A percentile compares a stretch with the other conserved stretches of the same genome.
Evolutionary conservation across 331 rosid genomes (phyloP).

Genomic region (Quercus lobata): DNA sequence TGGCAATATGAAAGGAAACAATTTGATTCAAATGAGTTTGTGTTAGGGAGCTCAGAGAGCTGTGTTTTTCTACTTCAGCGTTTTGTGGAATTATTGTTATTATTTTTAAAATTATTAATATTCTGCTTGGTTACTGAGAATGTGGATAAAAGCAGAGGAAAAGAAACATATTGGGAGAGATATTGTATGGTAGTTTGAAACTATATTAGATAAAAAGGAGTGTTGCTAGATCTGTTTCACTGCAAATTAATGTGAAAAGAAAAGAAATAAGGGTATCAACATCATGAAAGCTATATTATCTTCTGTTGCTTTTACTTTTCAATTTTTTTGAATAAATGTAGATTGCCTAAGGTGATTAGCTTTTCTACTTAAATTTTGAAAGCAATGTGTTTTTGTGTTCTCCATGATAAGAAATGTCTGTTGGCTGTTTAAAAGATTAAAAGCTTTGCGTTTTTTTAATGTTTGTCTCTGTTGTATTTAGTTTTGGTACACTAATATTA

Average conservation of each 20-base stretch:
- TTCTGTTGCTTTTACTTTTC: not conserved
- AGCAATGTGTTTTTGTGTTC: not conserved
- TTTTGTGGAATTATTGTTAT: not conserved
- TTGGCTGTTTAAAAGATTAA: not conserved
- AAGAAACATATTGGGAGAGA: not conserved
- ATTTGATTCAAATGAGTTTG: not conserved
- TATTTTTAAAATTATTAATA: not conserved
- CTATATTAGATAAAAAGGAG: not conserved
- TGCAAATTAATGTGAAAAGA: not conserved
- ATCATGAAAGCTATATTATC: not conserved
- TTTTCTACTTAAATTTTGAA: not conserved
- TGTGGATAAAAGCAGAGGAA: not conserved
- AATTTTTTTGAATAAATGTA: not conserved
- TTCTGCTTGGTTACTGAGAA: not conserved
- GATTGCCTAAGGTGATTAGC: not conserved
- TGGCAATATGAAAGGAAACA: not conserved
- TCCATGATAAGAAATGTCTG: not conserved
- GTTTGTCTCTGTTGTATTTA: not conserved
- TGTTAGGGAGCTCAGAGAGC: not conserved
- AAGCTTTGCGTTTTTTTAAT: not conserved
- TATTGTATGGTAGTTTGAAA: not conserved
- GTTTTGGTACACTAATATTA: not conserved
- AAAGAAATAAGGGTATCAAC: not conserved
- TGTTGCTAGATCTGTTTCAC: not conserved
- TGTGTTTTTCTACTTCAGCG: not conserved